phyloP scores from a whole-genome alignment of 148 eudicot species.

The Nyssa sinensis region DNA sequence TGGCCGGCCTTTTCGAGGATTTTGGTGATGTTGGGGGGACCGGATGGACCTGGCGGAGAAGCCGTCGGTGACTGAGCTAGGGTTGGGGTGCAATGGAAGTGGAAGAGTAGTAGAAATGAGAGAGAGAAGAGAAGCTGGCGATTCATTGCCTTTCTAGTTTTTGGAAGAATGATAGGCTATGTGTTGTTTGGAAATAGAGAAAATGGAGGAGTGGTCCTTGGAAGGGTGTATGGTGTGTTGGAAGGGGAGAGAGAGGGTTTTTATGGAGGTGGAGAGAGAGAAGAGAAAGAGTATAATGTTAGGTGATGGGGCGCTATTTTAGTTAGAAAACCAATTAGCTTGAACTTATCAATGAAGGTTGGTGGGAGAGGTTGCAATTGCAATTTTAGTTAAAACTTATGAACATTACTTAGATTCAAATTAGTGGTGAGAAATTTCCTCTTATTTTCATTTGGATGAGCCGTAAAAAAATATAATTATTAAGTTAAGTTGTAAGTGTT shows the following conservation, averaged over 20 bases:
- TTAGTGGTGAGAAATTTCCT: too few relatives aligned
- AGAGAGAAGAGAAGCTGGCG: neutral
- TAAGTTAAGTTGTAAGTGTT: too few relatives aligned
- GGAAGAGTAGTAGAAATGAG: neutral
- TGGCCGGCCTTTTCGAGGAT: conserved; percentile 84
- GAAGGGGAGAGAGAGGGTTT: neutral
- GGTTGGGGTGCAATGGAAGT: conserved; percentile 29
- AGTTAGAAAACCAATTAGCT: conserved; percentile 1
- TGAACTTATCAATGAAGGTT: neutral
- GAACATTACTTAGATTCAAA: neutral
- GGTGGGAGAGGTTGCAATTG: conserved; percentile 14
- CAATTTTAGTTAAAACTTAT: conserved; percentile 3
- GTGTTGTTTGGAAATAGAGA: neutral
- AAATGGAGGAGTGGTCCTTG: neutral
- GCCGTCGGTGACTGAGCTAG: conserved; percentile 42
- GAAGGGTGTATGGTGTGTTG: neutral
- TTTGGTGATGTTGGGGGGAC: conserved; percentile 67
- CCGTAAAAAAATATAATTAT: too few relatives aligned
- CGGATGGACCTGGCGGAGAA: conserved; percentile 35
- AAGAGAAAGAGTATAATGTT: conserved; percentile 5
- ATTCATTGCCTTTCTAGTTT: conserved; percentile 16
- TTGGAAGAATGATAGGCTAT: neutral
- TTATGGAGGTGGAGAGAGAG: conserved; percentile 16
- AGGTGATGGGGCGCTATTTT: conserved; percentile 12
- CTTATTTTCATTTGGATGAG: too few relatives aligned